Percentiles rank a stretch among this genome's conserved stretches.
These are phyloP conservation scores for Chaetomium olivaceum DNA, from an alignment of 2,329 filamentous ascomycete genomes.

Conservation along the genomic window DNA sequence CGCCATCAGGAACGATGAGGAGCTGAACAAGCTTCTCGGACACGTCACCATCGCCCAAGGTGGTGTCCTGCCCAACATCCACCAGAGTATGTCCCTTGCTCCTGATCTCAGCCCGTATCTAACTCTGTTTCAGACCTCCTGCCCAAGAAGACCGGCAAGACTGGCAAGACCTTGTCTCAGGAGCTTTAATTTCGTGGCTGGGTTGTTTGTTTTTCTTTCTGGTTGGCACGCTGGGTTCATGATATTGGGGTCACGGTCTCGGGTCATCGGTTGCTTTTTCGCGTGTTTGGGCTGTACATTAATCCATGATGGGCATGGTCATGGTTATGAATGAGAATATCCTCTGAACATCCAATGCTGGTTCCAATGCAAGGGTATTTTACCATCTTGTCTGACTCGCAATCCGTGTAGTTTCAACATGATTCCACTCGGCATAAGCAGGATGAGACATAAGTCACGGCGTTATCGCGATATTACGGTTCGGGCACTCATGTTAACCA, in stretches of 20 bases:
- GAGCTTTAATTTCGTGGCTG: slow-evolving; percentile 69
- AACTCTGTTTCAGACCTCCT: slow-evolving; percentile 71
- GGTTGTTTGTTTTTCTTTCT: slow-evolving; percentile 51
- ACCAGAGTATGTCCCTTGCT: slow-evolving; percentile 75
- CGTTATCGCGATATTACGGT: background rate
- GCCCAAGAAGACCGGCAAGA: slow-evolving; percentile 98
- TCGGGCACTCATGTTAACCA: background rate
- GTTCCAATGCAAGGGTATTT: background rate
- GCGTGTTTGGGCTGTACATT: slow-evolving; percentile 71
- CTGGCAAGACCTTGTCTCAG: slow-evolving; percentile 88
- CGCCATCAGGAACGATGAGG: slow-evolving; percentile 98
- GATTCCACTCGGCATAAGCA: background rate
- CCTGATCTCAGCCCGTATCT: slow-evolving; percentile 22
- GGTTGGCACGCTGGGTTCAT: slow-evolving; percentile 72
- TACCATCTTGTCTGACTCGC: too few species aligned
- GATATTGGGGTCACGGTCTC: slow-evolving; percentile 80
- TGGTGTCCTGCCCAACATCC: slow-evolving; percentile 95
- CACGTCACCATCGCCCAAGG: slow-evolving; percentile 97
- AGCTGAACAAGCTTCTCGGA: slow-evolving; percentile 97
- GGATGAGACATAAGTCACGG: background rate
- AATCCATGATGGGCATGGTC: slow-evolving; percentile 59
- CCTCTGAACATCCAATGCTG: slow-evolving; percentile 45
- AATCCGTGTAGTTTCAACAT: too few species aligned
- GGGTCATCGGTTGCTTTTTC: slow-evolving; percentile 68
- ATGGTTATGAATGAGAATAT: slow-evolving; percentile 65